Percentiles rank a stretch among this genome's conserved stretches.
These are phyloP conservation scores for Solanum rostratum DNA, from an alignment of 257 asterid species.

Conservation along the genomic window DNA sequence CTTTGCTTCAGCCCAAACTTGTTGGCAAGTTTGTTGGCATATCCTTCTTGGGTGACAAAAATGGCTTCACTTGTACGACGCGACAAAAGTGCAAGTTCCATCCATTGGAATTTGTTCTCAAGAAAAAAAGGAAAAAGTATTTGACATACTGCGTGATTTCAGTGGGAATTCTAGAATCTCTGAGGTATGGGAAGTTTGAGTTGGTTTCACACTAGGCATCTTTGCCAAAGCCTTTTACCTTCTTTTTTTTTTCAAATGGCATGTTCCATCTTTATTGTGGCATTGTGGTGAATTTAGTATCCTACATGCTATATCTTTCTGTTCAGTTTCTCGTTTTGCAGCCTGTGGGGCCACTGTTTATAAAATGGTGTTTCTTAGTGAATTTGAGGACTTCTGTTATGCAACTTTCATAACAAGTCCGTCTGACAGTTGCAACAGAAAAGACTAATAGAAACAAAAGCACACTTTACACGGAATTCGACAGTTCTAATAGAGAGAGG, in stretches of 20 bases:
- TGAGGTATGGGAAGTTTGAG: background rate
- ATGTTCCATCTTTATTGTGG: background rate
- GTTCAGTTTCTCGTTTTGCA: background rate
- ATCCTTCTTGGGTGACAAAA: background rate
- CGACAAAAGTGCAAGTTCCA: background rate
- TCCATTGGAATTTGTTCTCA: background rate
- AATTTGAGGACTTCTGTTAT: background rate
- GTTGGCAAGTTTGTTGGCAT: background rate
- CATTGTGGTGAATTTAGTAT: background rate
- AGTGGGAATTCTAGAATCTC: background rate
- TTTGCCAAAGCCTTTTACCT: background rate
- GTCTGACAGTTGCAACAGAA: background rate
- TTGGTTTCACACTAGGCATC: background rate
- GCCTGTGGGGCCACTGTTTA: background rate
- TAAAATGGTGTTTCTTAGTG: background rate
- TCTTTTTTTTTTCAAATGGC: background rate
- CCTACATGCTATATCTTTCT: background rate
- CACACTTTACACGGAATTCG: too few species aligned
- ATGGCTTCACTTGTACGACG: background rate
- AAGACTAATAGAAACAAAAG: background rate
- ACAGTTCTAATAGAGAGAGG: background rate
- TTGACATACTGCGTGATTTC: background rate
- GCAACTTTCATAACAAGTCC: background rate
- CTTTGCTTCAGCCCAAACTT: background rate
- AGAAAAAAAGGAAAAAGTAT: background rate